These are phyloP conservation scores for Massariosphaeria phaeospora DNA, from an alignment of 495 filamentous ascomycete genomes.

Conservation along the genomic window DNA sequence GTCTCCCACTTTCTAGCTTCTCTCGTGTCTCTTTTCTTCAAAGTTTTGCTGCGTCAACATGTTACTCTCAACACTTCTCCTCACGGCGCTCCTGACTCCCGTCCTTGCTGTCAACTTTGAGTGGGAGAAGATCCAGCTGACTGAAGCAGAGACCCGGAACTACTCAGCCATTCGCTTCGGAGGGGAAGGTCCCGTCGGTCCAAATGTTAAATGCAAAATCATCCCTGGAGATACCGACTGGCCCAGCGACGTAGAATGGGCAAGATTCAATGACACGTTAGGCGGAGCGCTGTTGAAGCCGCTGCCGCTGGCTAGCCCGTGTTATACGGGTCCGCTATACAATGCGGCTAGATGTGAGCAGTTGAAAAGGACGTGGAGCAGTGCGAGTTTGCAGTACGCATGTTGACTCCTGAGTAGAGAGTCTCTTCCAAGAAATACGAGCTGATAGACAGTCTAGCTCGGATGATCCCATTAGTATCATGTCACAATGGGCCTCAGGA, in stretches of 20 bases:
- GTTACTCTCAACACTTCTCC: slow-evolving; percentile 1
- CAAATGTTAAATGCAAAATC: slow-evolving; percentile 5
- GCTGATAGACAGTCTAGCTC: slow-evolving; percentile 4
- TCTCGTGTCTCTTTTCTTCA: neutral
- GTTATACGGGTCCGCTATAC: slow-evolving; percentile 18
- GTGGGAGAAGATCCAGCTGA: slow-evolving; percentile 20
- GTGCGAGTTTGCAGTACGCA: slow-evolving; percentile 13
- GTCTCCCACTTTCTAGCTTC: neutral
- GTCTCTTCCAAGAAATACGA: neutral
- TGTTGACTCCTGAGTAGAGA: neutral
- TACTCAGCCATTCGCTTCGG: slow-evolving; percentile 24
- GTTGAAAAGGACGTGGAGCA: slow-evolving; percentile 16
- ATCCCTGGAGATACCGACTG: slow-evolving; percentile 24
- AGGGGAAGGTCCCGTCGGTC: neutral
- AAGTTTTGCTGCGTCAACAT: neutral
- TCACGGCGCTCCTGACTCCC: neutral
- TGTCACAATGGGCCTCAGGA: slow-evolving; percentile 16
- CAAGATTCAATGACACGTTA: slow-evolving; percentile 27
- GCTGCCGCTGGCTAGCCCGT: slow-evolving; percentile 12
- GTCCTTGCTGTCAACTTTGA: slow-evolving; percentile 18
- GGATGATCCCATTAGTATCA: slow-evolving; percentile 15
- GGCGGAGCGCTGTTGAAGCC: slow-evolving; percentile 24
- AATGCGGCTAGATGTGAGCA: slow-evolving; percentile 9
- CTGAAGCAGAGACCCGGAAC: slow-evolving; percentile 15
- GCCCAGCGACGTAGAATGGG: slow-evolving; percentile 24